phyloP scores from a whole-genome alignment of 352 stramenopile genomes.

The Paralagenidium karlingii region DNA sequence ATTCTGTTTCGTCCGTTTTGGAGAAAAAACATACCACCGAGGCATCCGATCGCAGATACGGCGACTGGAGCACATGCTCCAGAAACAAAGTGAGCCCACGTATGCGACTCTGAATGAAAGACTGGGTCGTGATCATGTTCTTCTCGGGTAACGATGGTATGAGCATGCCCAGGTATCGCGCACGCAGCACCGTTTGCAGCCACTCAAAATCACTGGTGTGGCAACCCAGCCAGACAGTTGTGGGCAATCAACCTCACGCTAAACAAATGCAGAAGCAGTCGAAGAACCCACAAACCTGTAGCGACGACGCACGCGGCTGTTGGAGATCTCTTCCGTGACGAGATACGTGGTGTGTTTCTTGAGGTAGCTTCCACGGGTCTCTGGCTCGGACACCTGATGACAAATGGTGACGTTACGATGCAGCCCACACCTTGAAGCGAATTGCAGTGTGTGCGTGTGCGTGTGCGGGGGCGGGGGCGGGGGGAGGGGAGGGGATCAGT shows the following conservation, averaged over 20 bases:
- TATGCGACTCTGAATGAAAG: conserved; percentile 47
- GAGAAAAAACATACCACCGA: conserved; percentile 38
- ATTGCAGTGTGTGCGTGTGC: no score
- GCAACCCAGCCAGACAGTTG: background rate
- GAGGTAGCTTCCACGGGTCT: conserved; percentile 44
- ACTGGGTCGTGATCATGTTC: conserved; percentile 33
- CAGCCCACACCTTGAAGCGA: no score
- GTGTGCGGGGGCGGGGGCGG: no score
- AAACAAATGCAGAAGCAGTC: background rate
- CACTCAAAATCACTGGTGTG: conserved; percentile 44
- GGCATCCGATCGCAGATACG: conserved; percentile 39
- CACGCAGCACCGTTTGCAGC: conserved; percentile 43
- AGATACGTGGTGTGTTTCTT: conserved; percentile 67
- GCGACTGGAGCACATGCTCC: conserved; percentile 33
- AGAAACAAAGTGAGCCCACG: conserved; percentile 44
- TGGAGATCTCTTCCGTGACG: conserved; percentile 15
- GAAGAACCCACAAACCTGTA: conserved; percentile 18
- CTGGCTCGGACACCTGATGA: conserved; percentile 25
- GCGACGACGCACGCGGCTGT: conserved; percentile 29
- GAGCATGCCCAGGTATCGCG: conserved; percentile 48
- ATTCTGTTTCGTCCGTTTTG: conserved; percentile 27
- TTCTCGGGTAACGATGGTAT: conserved; percentile 59
- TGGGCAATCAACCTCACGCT: background rate
- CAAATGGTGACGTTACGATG: conserved; percentile 2
- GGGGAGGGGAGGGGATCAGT: background rate